Evolutionary conservation across 83 land plant species (phyloP), one percentile per base, ranked within the genome.

Genomic region (Thuja plicata): DNA sequence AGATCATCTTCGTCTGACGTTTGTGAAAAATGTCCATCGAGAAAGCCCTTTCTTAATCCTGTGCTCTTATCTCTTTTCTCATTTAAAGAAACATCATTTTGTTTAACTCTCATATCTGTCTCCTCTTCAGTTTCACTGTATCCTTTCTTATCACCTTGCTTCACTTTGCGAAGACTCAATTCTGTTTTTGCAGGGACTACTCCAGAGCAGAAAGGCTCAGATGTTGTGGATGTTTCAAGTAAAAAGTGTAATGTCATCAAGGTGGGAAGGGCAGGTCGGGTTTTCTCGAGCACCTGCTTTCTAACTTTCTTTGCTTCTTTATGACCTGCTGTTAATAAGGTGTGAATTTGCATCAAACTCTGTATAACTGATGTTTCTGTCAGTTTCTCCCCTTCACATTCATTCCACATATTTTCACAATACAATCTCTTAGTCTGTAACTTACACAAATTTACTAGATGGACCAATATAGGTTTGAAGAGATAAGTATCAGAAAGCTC

Each of bases 251-350:
- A 85, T 79, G 86, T 70, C 78, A 92, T 52, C 32, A 93, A 81
- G 38, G 62, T 16, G 41, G 93, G 88, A 38, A 87, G 13, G 17
- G 91, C 66, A 17, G 41, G 50, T 70, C 83, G 73, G 8, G 89
- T 89, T 85, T 84, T 88, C 46, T 38, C 86, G 21, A 93, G 81
- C 30, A 93, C 88, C 40, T 71, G 13, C 16, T 93, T 76, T 74
- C 88, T 66, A 10, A 91, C 70, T 74, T 37, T 35, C 16, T 54
- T 70, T 50, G 90, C 46, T 88, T 89, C 94, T 43, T 74, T 85
- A 84, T 91, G 88, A 45, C 94, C 91, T 16, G 94, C 87, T 55
- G 91, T 93, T 34, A 89, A 48, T 35, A 93, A 77, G 37, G 88
- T 71, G 24, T 88, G 82, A 38, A 90, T 13, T 66, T 54, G 83